Evolutionary conservation across 78 protist genomes (phyloP), one percentile per base, ranked within the genome.

Genomic region (Tieghemostelium lacteum): DNA sequence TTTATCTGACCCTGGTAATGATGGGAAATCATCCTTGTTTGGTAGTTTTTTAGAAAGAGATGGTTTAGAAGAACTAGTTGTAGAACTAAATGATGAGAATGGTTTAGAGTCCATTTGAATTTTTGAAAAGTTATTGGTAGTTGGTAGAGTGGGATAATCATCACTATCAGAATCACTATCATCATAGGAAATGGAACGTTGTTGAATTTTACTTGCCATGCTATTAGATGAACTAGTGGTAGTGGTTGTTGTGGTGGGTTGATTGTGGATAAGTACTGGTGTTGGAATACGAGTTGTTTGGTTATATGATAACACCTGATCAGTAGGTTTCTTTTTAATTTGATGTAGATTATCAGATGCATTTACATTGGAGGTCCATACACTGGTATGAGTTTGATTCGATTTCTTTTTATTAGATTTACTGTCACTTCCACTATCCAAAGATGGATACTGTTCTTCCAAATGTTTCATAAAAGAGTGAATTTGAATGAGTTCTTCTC

Each of bases 391-490:
- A n/a, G n/a, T n/a, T 5, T 14, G 39, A 28, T 60, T 70, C 36
- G 52, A 42, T 71, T 60, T 39, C 10, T 42, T 66, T 37, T 83
- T 80, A 45, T 60, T 31, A 36, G 69, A 16, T 19, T 52, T 69
- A 19, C 78, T 39, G 17, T 5, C 17, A 57, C 17, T 16, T 4
- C 63, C 63, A 57, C 63, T 61, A 20, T 6, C 33, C 2, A 83
- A 49, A 19, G 80, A 69, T 58, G 91, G 91, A 42, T 83, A 83
- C 45, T 83, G 91, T 4, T 83, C 80, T 33, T 83, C 91, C 2
- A 83, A 40, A 1, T 67, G 66, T 52, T 69, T 83, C 91, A 83
- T 83, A 45, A 60, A 83, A 10, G 62, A 31, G 34, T 83, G 91
- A 19, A 83, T 42, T 69, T 83, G 91, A 26, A 24, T 22, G 26